phyloP scores from a whole-genome alignment of 2,329 filamentous ascomycete genomes.

The Phaeophleospora eucalypticola region DNA sequence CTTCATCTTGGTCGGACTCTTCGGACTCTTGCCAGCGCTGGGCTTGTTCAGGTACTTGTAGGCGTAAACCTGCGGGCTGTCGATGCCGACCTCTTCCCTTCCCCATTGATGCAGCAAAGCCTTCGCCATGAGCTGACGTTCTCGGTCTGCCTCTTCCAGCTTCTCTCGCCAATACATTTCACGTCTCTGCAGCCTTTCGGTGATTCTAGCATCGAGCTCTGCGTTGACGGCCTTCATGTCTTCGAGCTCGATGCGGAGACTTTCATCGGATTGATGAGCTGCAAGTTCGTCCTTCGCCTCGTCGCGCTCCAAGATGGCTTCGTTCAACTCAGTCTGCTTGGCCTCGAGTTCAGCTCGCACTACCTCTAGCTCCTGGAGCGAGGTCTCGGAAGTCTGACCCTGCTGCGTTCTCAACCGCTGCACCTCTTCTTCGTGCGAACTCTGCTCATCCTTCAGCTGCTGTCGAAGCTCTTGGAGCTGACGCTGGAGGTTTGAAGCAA shows the following conservation, averaged over 20 bases:
- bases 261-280: constrained; percentile 5
- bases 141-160: constrained; percentile 25
- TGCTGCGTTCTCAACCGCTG: constrained; percentile 15
- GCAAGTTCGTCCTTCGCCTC: constrained; percentile 21
- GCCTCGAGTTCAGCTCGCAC: constrained; percentile 21
- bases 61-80: constrained; percentile 31
- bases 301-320: constrained; percentile 26
- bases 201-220: constrained; percentile 22
- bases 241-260: constrained; percentile 7
- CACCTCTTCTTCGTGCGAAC: constrained; percentile 22
- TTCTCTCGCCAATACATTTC: constrained; percentile 24
- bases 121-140: constrained; percentile 32
- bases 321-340: constrained; percentile 24
- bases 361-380: constrained; percentile 14
- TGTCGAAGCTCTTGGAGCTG: constrained; percentile 24
- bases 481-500: constrained; percentile 18
- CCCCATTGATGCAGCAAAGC: constrained; percentile 82
- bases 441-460: constrained; percentile 21
- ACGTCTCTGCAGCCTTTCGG: constrained; percentile 20
- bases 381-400: constrained; percentile 10
- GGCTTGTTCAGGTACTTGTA: constrained; percentile 27
- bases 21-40: background rate
- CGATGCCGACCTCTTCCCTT: constrained; percentile 42
- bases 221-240: constrained; percentile 22
- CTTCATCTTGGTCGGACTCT: background rate